Base-by-base conservation (phyloP, 192 early-diverging fungal species). In the Backusella mclennaniae region DNA sequence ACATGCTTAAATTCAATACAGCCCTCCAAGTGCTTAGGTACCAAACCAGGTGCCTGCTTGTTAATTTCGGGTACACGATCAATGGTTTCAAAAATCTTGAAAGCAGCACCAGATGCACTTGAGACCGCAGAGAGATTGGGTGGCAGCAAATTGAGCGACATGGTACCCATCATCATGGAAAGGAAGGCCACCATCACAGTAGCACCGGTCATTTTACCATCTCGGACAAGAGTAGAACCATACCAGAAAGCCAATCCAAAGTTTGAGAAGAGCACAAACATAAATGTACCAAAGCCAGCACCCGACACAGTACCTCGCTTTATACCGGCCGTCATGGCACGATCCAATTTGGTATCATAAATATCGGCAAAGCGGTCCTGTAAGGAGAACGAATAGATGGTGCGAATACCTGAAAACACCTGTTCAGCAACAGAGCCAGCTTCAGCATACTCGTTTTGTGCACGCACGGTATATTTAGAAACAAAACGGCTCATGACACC, bases 211-310 rank as follows among this genome's bases (percentile, higher is more conserved):
- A 87, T 81, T n/a, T 75, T 70, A 1, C 83, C 79, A 9, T 83
- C 46, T 7, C 41, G 70, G 73, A 92, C 88, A 33, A 91, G 84
- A 42, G 76, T 80, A 49, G 89, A 77, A 42, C 95, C 96, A 76
- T 95, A 96, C 88, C 91, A 95, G 85, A 94, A 95, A 11, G 95
- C 90, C 23, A 96, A 86, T 2, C 89, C 88, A 76, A 95, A 96
- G 2, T 89, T 83, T 33, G 79, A 73, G 72, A 93, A 97, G 53
- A 96, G 83, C 72, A 92, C 80, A 36, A 90, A 82, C 85, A 93
- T 89, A 73, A 96, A 90, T 38, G 80, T 76, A 11, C 92, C 96
- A 85, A 93, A 85, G 23, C 93, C 89, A 12, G 76, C 35, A 67
- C 91, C 95, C 33, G 85, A 75, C 1, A 86, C 79, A 23, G 82